phyloP scores from a whole-genome alignment of 495 filamentous ascomycete genomes.

The Coniosporium apollinis region DNA sequence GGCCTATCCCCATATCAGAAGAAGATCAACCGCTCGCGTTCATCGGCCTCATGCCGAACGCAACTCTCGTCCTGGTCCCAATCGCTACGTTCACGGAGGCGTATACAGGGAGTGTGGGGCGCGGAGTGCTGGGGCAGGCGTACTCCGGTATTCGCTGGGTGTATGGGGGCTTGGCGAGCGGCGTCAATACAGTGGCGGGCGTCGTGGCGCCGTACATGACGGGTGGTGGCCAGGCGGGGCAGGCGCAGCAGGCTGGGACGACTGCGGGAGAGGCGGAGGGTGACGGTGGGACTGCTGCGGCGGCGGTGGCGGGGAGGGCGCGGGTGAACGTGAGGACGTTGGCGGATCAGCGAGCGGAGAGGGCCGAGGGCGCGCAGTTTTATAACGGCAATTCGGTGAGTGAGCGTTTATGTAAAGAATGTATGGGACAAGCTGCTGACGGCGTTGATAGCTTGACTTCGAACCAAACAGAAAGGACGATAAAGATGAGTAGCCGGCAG shows the following conservation, averaged over 20 bases:
- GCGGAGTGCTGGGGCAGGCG: constrained; percentile 7
- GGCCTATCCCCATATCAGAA: constrained; percentile 51
- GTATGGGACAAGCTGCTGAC: constrained; percentile 8
- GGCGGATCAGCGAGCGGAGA: constrained; percentile 33
- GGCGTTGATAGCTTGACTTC: constrained; percentile 48
- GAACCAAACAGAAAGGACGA: constrained; percentile 50
- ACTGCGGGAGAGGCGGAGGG: constrained; percentile 4
- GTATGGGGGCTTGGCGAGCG: constrained; percentile 19
- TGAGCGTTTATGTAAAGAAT: constrained; percentile 8
- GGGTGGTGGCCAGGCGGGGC: constrained; percentile 26
- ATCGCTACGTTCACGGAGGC: constrained; percentile 43
- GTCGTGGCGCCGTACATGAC: constrained; percentile 31
- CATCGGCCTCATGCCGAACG: constrained; percentile 55
- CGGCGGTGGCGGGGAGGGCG: constrained; percentile 1
- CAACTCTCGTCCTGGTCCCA: constrained; percentile 70
- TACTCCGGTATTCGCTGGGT: constrained; percentile 22
- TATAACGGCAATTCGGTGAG: constrained; percentile 85
- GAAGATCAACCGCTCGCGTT: constrained; percentile 49
- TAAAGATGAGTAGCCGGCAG: background rate
- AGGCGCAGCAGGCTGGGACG: constrained; percentile 5
- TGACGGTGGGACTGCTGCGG: constrained; percentile 5
- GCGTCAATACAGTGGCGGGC: constrained; percentile 26
- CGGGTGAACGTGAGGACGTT: constrained; percentile 34
- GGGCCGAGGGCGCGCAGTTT: constrained; percentile 40
- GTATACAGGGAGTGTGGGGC: constrained; percentile 28